These are phyloP conservation scores for Colletotrichum sp. DNA, from an alignment of 2,329 filamentous ascomycete species.

Conservation along the genomic window DNA sequence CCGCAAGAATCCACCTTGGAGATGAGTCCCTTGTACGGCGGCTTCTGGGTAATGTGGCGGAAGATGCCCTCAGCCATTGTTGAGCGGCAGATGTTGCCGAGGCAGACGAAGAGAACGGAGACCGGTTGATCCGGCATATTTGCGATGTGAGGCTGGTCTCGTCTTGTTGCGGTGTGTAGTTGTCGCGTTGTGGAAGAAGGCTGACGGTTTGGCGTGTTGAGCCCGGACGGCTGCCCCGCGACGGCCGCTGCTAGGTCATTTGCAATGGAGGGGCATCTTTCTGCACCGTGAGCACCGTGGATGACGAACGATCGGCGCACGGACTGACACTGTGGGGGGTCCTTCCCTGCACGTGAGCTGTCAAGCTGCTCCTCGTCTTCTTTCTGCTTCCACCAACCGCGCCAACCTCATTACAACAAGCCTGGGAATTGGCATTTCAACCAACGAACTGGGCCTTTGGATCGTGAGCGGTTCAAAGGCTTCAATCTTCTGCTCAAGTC, in stretches of 20 bases:
- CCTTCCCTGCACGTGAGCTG: not conserved
- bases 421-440: not conserved
- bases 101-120: conserved; percentile 91
- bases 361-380: not conserved
- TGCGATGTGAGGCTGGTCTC: not conserved
- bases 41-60: conserved; percentile 68
- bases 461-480: not conserved
- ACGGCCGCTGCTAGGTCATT: not conserved
- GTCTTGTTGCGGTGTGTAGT: not conserved
- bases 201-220: not conserved
- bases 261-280: conserved; percentile 9
- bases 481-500: not conserved
- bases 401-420: not conserved
- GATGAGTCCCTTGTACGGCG: conserved; percentile 65
- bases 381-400: not conserved
- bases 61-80: conserved; percentile 98
- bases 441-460: not conserved
- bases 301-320: not conserved
- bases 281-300: not conserved
- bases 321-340: not conserved
- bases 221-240: conserved; percentile 5
- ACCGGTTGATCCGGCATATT: conserved; percentile 47
- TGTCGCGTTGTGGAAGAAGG: conserved; percentile 1
- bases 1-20: conserved; percentile 84
- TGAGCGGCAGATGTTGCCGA: conserved; percentile 94